phyloP scores from a whole-genome alignment of 2,329 filamentous ascomycete species.

The Annulohypoxylon truncatum region DNA sequence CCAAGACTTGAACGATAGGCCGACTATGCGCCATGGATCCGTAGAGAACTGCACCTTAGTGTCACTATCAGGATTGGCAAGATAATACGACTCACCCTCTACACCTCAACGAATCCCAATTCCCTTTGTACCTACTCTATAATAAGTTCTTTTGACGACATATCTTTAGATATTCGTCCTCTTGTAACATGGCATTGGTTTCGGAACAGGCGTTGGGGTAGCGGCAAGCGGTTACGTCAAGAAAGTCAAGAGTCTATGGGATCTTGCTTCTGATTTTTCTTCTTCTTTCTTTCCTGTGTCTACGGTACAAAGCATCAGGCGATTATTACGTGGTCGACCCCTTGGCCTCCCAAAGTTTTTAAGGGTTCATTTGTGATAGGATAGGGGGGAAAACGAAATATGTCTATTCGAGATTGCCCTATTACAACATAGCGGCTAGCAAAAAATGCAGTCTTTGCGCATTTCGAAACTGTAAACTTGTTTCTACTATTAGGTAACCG shows the following conservation, averaged over 20 bases:
- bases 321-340: constrained; percentile 15
- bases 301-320: constrained; percentile 25
- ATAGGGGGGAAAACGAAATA: constrained; percentile 36
- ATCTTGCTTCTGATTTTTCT: constrained; percentile 6
- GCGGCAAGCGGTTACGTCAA: constrained; percentile 35
- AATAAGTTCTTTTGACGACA: constrained; percentile 31
- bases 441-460: constrained; percentile 14
- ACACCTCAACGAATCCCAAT: constrained; percentile 35
- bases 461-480: constrained; percentile 2
- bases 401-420: constrained; percentile 16
- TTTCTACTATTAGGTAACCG: constrained; percentile 4
- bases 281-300: constrained; percentile 3
- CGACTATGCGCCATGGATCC: background rate
- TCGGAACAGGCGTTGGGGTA: constrained; percentile 36
- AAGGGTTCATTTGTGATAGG: constrained; percentile 36
- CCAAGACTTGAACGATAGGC: constrained; percentile 48
- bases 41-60: background rate
- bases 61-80: background rate
- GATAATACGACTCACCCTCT: constrained; percentile 9
- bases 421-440: constrained; percentile 25
- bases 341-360: constrained; percentile 16
- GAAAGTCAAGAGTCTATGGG: constrained; percentile 17
- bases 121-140: constrained; percentile 48
- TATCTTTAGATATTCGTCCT: constrained; percentile 34
- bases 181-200: constrained; percentile 41